These are phyloP conservation scores for Saksenaea oblongispora DNA, from an alignment of 371 early-diverging fungal genomes.

Conservation along the genomic window DNA sequence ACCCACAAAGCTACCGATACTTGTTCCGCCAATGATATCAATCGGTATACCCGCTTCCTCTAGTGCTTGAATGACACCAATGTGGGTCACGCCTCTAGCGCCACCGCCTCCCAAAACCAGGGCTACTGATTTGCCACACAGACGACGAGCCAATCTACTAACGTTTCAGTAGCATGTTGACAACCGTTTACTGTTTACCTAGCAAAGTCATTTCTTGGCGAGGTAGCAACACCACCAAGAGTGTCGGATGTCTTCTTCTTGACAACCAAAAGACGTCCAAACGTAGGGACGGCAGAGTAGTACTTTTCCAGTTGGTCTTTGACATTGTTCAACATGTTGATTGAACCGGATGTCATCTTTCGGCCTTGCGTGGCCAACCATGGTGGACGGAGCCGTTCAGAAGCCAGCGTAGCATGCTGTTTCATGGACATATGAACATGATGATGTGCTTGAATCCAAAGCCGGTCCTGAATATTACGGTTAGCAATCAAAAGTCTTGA, in stretches of 20 bases:
- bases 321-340: constrained; percentile 60
- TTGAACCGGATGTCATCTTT: constrained; percentile 56
- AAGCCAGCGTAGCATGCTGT: constrained; percentile 30
- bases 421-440: constrained; percentile 89
- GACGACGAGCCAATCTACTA: constrained; percentile 85
- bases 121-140: constrained; percentile 95
- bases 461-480: constrained; percentile 52
- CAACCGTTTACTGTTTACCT: constrained; percentile 19
- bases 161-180: neutral
- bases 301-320: constrained; percentile 73
- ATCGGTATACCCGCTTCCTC: constrained; percentile 99
- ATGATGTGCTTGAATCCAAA: constrained; percentile 96
- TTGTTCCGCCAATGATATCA: constrained; percentile 98
- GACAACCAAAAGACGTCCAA: constrained; percentile 33
- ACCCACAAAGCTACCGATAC: constrained; percentile 97
- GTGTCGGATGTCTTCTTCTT: constrained; percentile 28
- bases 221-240: constrained; percentile 25
- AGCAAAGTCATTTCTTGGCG: constrained; percentile 68
- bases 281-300: constrained; percentile 52
- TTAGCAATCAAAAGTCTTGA: neutral
- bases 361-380: constrained; percentile 56
- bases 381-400: constrained; percentile 46
- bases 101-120: constrained; percentile 99
- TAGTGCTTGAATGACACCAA: constrained; percentile 95
- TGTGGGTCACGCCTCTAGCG: constrained; percentile 96